Conservation (phyloP, 352 stramenopile genomes). For the Phytophthora podocarpi region DNA sequence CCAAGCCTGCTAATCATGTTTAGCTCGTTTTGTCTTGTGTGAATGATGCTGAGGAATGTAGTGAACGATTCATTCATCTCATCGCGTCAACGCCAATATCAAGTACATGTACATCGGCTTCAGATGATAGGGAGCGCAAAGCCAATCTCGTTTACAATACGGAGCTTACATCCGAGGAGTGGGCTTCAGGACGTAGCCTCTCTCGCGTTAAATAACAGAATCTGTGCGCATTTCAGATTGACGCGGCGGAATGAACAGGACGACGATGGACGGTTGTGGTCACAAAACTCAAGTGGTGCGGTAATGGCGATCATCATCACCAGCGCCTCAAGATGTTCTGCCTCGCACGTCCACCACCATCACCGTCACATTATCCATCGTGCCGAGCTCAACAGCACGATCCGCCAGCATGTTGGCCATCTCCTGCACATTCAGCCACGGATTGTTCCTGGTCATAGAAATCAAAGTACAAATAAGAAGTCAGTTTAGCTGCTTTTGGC, state of each 20-base stretch:
- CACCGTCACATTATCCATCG: constrained; percentile 81
- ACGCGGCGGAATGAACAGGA: constrained; percentile 13
- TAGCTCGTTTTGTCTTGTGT: no score
- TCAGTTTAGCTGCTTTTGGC: constrained; percentile 2
- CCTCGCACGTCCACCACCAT: constrained; percentile 69
- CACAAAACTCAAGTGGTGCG: constrained; percentile 14
- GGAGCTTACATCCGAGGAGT: constrained; percentile 11
- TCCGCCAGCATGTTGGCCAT: constrained; percentile 66
- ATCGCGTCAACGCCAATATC: no score
- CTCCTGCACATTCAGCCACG: constrained; percentile 66
- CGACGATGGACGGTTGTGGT: constrained; percentile 1
- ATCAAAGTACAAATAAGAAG: constrained; percentile 11
- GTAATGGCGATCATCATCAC: not conserved
- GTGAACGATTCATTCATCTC: no score
- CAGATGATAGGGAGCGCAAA: constrained; percentile 1
- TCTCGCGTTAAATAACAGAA: constrained; percentile 42
- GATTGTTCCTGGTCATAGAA: constrained; percentile 48
- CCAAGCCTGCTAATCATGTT: no score
- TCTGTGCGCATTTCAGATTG: constrained; percentile 4
- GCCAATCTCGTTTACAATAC: constrained; percentile 28
- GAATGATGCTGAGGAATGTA: no score
- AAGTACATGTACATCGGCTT: not conserved
- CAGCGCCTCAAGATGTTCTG: constrained; percentile 23
- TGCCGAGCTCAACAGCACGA: constrained; percentile 70
- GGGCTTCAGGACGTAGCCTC: constrained; percentile 3